Base-by-base conservation (phyloP, 2,329 filamentous ascomycete species). In the Pleoardoris graminearum region DNA sequence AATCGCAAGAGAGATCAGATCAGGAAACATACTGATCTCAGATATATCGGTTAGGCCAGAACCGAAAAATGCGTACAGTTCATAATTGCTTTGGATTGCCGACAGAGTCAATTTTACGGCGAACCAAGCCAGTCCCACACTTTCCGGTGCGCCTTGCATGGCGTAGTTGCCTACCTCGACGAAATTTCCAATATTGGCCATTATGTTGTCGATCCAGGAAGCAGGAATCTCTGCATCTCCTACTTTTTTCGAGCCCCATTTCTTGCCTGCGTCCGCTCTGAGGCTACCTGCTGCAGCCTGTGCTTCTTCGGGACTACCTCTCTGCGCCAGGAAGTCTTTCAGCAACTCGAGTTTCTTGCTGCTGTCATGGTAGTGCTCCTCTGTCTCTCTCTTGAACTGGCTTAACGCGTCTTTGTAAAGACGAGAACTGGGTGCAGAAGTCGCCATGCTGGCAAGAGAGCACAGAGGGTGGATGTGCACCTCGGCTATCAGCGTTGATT, bases 1-100 rank as follows among this genome's bases (percentile, higher is more conserved):
- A 23, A 38, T 12, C 10, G 19, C 11, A 14, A 22, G 11, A 22
- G n/a, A 37, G 3, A 16, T 17, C 4, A 37, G 33, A 32, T n/a
- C n/a, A n/a, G 30, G n/a, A 12, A 22, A 22, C 36, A 2, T 23
- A 38, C 36, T 59, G 32, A 61, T 57, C 21, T 59, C 56, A 11
- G 53, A 54, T 35, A 59, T 59, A 25, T 53, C 50, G 6, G 43
- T 53, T 4, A 61, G 37, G 5, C 56, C 56, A 5, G 54, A 16
- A 2, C 56, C 56, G 22, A 61, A 61, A 12, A 61, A 46, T 7
- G 29, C 29, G 30, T 59, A 61, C n/a, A 61, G 50, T 16, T 44
- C 46, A 36, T 61, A 58, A 45, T 61, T 60, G 48, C 42, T 57
- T 29, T 62, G 54, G 7, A 62, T 60, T 11, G 59, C 59, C 16